Percentiles rank a stretch among this genome's conserved stretches.
These are phyloP conservation scores for Acer campestre DNA, from an alignment of 345 rosid genomes.

Conservation along the genomic window DNA sequence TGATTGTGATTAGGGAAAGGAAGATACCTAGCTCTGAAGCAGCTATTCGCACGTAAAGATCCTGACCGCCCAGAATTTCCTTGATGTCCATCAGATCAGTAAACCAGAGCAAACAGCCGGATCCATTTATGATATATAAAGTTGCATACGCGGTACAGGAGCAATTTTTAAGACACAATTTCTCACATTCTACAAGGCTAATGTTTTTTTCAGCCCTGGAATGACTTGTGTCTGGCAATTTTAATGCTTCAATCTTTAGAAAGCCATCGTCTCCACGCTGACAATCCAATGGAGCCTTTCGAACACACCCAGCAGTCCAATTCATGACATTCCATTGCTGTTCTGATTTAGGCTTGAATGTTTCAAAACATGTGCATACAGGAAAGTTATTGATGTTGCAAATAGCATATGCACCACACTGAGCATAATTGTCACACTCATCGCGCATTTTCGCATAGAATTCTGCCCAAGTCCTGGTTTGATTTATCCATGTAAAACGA, in stretches of 20 bases:
- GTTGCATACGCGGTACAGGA: neutral
- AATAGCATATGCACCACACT: slow-evolving; percentile 24
- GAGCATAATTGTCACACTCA: slow-evolving; percentile 20
- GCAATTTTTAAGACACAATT: neutral
- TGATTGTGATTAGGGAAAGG: neutral
- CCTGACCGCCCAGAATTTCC: neutral
- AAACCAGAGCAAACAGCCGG: neutral
- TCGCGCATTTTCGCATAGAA: neutral
- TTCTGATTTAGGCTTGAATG: slow-evolving; percentile 7
- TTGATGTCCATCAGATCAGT: neutral
- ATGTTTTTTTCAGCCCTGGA: slow-evolving; percentile 14
- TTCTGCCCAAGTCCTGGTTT: neutral
- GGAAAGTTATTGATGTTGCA: slow-evolving; percentile 20
- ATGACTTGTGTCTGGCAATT: neutral
- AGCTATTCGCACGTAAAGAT: neutral
- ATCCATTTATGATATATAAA: neutral
- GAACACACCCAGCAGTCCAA: slow-evolving; percentile 18
- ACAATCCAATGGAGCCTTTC: slow-evolving; percentile 16
- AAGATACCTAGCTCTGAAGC: neutral
- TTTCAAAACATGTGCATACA: slow-evolving; percentile 11
- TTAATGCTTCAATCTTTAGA: neutral
- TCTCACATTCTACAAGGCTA: slow-evolving; percentile 1
- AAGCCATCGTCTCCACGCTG: neutral
- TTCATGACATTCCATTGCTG: slow-evolving; percentile 7
- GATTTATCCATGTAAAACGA: slow-evolving; percentile 15